Evolutionary conservation across 148 eudicot genomes (phyloP).

Genomic region (Gaultheria prostrata): DNA sequence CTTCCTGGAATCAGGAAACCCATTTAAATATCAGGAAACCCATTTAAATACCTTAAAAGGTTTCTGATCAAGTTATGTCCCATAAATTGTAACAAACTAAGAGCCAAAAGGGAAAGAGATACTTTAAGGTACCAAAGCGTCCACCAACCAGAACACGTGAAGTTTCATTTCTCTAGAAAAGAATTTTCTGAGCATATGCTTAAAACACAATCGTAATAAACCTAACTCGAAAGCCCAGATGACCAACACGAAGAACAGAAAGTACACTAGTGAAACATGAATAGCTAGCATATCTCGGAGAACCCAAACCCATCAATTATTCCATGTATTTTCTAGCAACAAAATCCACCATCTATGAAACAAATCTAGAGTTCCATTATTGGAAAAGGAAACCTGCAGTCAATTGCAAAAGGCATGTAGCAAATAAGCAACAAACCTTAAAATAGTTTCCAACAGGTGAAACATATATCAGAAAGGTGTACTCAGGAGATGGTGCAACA

Average conservation of each 20-base stretch:
- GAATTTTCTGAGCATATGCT: neutral
- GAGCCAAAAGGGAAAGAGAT: neutral
- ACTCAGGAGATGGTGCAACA: slow-evolving; percentile 96
- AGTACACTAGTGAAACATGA: too few relatives aligned
- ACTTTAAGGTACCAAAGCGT: neutral
- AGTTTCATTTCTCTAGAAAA: neutral
- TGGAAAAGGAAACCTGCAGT: neutral
- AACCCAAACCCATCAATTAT: neutral
- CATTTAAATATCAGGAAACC: neutral
- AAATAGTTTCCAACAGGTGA: slow-evolving; percentile 98
- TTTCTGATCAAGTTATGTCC: neutral
- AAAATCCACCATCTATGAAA: slow-evolving; percentile 46
- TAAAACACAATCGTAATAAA: too few relatives aligned
- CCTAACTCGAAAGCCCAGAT: neutral
- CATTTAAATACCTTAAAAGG: too few relatives aligned
- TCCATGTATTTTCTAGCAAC: neutral
- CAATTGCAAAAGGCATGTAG: slow-evolving; percentile 7
- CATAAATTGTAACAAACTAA: neutral
- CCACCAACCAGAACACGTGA: neutral
- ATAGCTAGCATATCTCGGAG: neutral
- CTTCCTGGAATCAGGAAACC: slow-evolving; percentile 41
- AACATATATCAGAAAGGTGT: slow-evolving; percentile 78
- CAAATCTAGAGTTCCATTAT: neutral
- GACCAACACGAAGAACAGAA: neutral
- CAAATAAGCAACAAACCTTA: slow-evolving; percentile 55